Base-by-base conservation (phyloP, 305 asterid genomes). In the Rubia peregrina region DNA sequence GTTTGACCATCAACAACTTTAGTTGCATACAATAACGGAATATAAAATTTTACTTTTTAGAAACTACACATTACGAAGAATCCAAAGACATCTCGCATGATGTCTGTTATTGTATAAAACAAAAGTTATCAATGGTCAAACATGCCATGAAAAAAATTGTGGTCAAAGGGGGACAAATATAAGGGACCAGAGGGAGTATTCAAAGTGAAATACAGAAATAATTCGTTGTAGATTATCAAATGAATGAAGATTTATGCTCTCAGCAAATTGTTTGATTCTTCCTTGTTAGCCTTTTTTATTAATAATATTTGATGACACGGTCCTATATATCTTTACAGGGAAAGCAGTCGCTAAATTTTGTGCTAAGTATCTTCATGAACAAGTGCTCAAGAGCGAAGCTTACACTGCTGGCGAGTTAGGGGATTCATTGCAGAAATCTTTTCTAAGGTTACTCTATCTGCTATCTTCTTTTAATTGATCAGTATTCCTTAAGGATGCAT, bases 311-410 rank as follows among this genome's bases (percentile, higher is more conserved):
- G 42, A 26, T 40, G 14, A 24, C 51, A 21, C 44, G 13, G 19
- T 42, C 40, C 42, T 57, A n/a, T 46, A 46, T 61, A 22, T 56
- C 61, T 63, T 51, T 44, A 67, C 86, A 94, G 98, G 98, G 16
- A 83, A 85, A 78, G 96, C 84, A 75, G 98, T 91, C 72, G 88
- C 98, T 76, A 87, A 77, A 77, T 94, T 94, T 82, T 94, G 98
- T 82, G 91, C 96, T 81, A 91, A 87, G 87, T 88, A 84, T 86
- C 98, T 93, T 75, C 98, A 93, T 72, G 86, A 83, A 65, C 96
- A 89, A 84, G 78, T 93, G 77, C 82, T 91, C 73, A 85, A 80
- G 68, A 79, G 84, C 74, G 97, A 91, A 82, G 96, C 96, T 61
- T 87, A 79, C 83, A 56, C 67, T 63, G 82, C 92, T 46, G 96